Evolutionary conservation across 805 yeast species (phyloP), one percentile per base, ranked within the genome.

Genomic region (Candida pini): DNA sequence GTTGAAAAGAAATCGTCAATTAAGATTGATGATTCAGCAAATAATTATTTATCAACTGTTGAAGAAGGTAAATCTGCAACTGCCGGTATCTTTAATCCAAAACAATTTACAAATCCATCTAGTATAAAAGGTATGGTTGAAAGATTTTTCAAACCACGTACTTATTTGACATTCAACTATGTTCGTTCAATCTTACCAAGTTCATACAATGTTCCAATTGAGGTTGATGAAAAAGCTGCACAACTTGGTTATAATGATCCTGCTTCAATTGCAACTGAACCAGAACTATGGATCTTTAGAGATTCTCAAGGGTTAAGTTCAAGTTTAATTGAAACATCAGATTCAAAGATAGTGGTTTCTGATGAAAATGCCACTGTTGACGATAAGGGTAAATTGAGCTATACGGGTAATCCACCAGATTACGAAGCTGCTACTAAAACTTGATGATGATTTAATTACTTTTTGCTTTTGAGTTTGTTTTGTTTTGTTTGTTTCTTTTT

Each of bases 371-470:
- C 92, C 5, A 54, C 59, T 5, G 71, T 66, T 41, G 68, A 76
- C 45, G 86, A 76, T 29, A 75, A 78, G 62, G 79, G 77, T 28
- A 64, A 64, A 34, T 58, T 71, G 15, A 55, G 53, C 6, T 78
- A 67, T 47, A 63, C 71, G 18, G 85, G 81, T 26, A 73, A 76
- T 34, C 92, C 92, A 33, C 92, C 92, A 4, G 73, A 73, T 31
- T 82, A 74, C 53, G 80, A 74, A 48, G 71, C 66, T 45, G 65
- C 68, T 24, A 51, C 69, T 18, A 40, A 39, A 20, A 39, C 36
- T 18, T 39, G 8, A 7, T 12, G 25, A 5, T 8, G 10, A 20
- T 20, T 10, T 20, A 8, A 8, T 20, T 20, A 8, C n/a, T n/a
- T n/a, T n/a, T n/a, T n/a, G n/a, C n/a, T n/a, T n/a, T n/a, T n/a